Percentiles rank a stretch among this genome's conserved stretches.
Evolutionary conservation across 176 grass and related monocot species (phyloP).

Genomic region (Oryza coarctata): DNA sequence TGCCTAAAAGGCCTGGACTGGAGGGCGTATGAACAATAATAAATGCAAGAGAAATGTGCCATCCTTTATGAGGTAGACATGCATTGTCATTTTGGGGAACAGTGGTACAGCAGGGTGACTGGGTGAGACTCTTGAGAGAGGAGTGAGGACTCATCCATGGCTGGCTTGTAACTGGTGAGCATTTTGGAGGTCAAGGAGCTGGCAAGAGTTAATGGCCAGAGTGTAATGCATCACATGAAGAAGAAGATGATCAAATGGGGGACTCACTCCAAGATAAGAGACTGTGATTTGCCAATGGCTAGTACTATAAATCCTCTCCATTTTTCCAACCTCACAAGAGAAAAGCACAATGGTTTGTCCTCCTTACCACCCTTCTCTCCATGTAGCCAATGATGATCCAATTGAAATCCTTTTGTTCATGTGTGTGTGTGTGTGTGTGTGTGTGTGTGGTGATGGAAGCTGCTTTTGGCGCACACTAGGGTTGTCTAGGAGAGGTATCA

Average conservation of each 20-base stretch:
- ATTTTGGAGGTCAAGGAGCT: constrained; percentile 20
- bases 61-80: constrained; percentile 28
- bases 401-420: background rate
- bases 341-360: constrained; percentile 1
- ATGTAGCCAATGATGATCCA: constrained; percentile 18
- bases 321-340: constrained; percentile 18
- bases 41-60: constrained; percentile 27
- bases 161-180: background rate
- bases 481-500: constrained; percentile 14
- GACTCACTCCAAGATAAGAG: background rate
- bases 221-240: constrained; percentile 37
- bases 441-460: constrained; percentile 6
- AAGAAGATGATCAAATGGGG: constrained; percentile 1
- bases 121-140: constrained; percentile 13
- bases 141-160: background rate
- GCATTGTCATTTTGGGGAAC: constrained; percentile 29
- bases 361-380: background rate
- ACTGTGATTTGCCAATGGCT: constrained; percentile 27
- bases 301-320: constrained; percentile 4
- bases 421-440: background rate
- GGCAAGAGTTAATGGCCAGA: constrained; percentile 38
- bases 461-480: constrained; percentile 34
- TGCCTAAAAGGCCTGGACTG: constrained; percentile 6
- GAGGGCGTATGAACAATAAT: background rate
- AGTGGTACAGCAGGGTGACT: background rate